These are phyloP conservation scores for Nannochloris sp. DNA, from an alignment of 139 green algal genomes.

Conservation along the genomic window DNA sequence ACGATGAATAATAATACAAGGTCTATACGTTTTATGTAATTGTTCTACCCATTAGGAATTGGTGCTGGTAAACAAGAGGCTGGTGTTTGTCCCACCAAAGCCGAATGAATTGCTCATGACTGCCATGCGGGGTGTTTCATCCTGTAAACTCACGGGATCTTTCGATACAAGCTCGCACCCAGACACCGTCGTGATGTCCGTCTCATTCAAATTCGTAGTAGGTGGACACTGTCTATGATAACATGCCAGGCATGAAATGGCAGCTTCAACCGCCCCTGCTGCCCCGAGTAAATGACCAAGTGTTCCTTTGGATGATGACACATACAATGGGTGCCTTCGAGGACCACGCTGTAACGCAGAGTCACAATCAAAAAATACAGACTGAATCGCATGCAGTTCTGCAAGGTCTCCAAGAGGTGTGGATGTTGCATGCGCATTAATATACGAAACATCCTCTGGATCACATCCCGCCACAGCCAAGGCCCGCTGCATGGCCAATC, in stretches of 20 bases:
- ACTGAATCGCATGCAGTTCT: constrained; percentile 59
- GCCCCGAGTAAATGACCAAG: constrained; percentile 91
- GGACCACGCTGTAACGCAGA: not conserved
- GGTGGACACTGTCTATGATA: constrained; percentile 46
- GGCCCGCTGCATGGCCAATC: constrained; percentile 49
- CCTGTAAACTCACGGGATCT: too few relatives aligned
- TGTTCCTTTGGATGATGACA: constrained; percentile 82
- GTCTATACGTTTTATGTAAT: too few relatives aligned
- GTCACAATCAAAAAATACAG: constrained; percentile 51
- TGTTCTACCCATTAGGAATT: too few relatives aligned
- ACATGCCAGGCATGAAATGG: constrained; percentile 68
- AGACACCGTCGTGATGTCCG: constrained; percentile 38
- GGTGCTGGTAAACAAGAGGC: constrained; percentile 58
- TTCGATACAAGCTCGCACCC: too few relatives aligned
- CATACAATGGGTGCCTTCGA: not conserved
- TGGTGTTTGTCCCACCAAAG: constrained; percentile 89
- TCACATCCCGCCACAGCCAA: constrained; percentile 39
- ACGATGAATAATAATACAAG: too few relatives aligned
- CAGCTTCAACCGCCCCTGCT: constrained; percentile 73
- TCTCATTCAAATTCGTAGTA: constrained; percentile 68
- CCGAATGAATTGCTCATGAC: constrained; percentile 90
- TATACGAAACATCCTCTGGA: constrained; percentile 57
- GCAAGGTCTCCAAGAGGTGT: constrained; percentile 69
- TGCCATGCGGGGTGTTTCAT: constrained; percentile 16
- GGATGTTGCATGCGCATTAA: constrained; percentile 89